These are phyloP conservation scores for Podochytrium sp. DNA, from an alignment of 192 early-diverging fungal genomes.

Conservation along the genomic window DNA sequence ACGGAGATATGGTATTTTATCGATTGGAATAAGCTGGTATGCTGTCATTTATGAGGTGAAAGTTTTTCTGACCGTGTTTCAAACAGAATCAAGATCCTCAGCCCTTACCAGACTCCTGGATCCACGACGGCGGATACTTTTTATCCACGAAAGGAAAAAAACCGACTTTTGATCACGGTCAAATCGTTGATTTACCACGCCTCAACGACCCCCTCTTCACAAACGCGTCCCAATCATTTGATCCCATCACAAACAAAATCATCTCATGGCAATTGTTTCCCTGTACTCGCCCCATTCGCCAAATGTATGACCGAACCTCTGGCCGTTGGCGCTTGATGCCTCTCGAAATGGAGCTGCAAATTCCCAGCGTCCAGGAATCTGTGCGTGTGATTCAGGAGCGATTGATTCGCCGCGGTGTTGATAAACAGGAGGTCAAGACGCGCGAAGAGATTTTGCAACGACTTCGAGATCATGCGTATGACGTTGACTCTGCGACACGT, in stretches of 20 bases:
- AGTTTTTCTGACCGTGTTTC: not conserved
- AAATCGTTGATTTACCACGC: not conserved
- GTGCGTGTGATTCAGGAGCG: not conserved
- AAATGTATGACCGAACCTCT: not conserved
- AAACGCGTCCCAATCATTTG: not conserved
- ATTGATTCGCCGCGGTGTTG: not conserved
- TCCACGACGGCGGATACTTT: not conserved
- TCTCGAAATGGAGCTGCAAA: not conserved
- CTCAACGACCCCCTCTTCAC: not conserved
- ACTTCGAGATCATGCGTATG: not conserved
- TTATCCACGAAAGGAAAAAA: not conserved
- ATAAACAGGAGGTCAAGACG: not conserved
- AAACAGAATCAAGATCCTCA: not conserved
- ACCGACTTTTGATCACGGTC: not conserved
- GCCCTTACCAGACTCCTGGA: not conserved
- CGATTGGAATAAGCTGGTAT: slow-evolving; percentile 5
- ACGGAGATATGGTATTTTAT: not conserved
- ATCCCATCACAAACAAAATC: not conserved
- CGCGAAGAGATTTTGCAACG: not conserved
- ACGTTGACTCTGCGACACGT: not conserved
- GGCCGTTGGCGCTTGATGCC: not conserved
- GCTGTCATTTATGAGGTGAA: not conserved
- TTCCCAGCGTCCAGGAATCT: not conserved
- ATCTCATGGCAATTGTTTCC: not conserved
- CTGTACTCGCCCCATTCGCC: not conserved